These are phyloP conservation scores for Podaxis mareebaensis DNA, from an alignment of 768 basidiomycete species.

Conservation along the genomic window DNA sequence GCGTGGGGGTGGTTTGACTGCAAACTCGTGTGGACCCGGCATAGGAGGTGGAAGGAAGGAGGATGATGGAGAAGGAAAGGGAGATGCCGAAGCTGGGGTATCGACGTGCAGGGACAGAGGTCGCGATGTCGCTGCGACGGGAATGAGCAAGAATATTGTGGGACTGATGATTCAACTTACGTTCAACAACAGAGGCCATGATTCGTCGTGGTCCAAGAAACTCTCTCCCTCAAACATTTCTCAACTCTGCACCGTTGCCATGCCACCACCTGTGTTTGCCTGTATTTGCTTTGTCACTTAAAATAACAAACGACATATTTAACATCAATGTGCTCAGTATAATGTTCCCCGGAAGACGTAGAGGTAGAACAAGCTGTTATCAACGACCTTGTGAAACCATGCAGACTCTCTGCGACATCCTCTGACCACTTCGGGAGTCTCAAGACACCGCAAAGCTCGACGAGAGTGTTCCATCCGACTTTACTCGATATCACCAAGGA, in stretches of 20 bases:
- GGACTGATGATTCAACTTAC: background rate
- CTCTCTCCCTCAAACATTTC: background rate
- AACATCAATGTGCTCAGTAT: no score
- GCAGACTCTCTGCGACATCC: no score
- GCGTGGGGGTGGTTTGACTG: conserved; percentile 43
- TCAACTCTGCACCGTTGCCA: background rate
- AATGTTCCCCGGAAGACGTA: no score
- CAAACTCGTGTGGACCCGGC: conserved; percentile 69
- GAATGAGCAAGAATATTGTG: background rate
- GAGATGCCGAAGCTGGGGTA: conserved; percentile 41
- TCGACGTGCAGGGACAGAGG: conserved; percentile 18
- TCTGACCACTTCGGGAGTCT: no score
- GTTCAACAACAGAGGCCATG: background rate
- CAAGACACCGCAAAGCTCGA: no score
- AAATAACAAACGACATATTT: no score
- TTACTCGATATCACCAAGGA: no score
- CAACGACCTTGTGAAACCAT: no score
- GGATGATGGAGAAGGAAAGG: conserved; percentile 65
- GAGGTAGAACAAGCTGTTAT: no score
- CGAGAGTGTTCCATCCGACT: no score
- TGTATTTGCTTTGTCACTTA: background rate
- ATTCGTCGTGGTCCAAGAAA: background rate
- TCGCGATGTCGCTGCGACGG: background rate
- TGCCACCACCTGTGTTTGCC: background rate
- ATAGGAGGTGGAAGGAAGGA: conserved; percentile 70